Conservation (phyloP, 495 filamentous ascomycete genomes). For the Staphylotrichum longicolle region DNA sequence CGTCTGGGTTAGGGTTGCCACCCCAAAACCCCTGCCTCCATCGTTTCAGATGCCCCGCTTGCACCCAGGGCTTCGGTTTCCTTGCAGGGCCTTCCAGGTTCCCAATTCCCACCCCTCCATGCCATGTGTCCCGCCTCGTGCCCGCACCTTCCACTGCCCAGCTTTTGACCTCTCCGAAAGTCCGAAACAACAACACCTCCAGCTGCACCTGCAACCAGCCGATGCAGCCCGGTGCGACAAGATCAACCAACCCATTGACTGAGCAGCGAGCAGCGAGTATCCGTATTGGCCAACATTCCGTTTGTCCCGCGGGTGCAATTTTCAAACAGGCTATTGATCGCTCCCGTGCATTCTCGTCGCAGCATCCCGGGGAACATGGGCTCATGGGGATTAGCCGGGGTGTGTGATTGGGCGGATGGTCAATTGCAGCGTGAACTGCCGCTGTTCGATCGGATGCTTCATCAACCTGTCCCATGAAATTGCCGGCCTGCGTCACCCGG, state of each 20-base stretch:
- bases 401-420: constrained; percentile 13
- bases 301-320: neutral
- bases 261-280: no score
- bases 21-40: neutral
- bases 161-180: neutral
- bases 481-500: constrained; percentile 15
- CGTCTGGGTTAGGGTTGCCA: neutral
- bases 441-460: neutral
- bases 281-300: neutral
- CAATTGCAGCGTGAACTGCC: constrained; percentile 15
- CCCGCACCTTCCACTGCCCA: no score
- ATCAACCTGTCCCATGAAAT: constrained; percentile 7
- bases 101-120: neutral
- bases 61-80: no score
- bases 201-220: neutral
- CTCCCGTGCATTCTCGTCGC: neutral
- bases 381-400: constrained; percentile 20
- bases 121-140: neutral
- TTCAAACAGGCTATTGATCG: neutral
- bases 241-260: neutral
- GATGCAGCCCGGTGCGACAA: neutral
- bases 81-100: neutral
- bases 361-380: neutral
- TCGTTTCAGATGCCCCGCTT: neutral
- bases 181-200: constrained; percentile 5